Evolutionary conservation across 495 filamentous ascomycete species (phyloP).

Genomic region (Aspergillus campestris): DNA sequence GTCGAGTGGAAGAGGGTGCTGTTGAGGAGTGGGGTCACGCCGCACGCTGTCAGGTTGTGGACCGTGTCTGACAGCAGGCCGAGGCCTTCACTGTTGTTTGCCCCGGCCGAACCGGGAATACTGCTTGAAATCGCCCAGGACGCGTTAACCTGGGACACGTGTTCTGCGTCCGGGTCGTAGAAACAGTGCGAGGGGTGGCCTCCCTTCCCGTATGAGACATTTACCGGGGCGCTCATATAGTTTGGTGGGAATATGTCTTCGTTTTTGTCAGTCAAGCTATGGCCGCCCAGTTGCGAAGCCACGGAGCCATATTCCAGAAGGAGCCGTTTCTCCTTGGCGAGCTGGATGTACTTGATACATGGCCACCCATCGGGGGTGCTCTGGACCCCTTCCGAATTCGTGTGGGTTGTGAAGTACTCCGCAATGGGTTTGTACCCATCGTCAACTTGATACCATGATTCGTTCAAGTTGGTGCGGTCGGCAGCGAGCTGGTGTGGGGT

Average conservation of each 20-base stretch:
- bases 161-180: constrained; percentile 28
- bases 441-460: constrained; percentile 47
- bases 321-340: constrained; percentile 40
- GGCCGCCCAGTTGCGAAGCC: constrained; percentile 47
- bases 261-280: constrained; percentile 37
- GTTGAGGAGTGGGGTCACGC: constrained; percentile 51
- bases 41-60: constrained; percentile 44
- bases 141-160: constrained; percentile 39
- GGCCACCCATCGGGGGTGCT: constrained; percentile 58
- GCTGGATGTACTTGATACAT: constrained; percentile 45
- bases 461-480: constrained; percentile 49
- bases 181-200: constrained; percentile 44
- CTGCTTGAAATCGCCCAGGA: constrained; percentile 46
- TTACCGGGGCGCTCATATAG: constrained; percentile 24
- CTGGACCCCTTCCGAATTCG: constrained; percentile 24
- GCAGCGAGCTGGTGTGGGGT: constrained; percentile 36
- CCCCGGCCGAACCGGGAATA: constrained; percentile 20
- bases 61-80: constrained; percentile 21
- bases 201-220: constrained; percentile 23
- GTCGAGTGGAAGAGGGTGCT: constrained; percentile 42
- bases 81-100: constrained; percentile 27
- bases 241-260: constrained; percentile 35
- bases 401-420: constrained; percentile 43
- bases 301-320: constrained; percentile 47
- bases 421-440: constrained; percentile 36